These are phyloP conservation scores for Peniophora sp. DNA, from an alignment of 1,284 basidiomycete genomes.

Conservation along the genomic window DNA sequence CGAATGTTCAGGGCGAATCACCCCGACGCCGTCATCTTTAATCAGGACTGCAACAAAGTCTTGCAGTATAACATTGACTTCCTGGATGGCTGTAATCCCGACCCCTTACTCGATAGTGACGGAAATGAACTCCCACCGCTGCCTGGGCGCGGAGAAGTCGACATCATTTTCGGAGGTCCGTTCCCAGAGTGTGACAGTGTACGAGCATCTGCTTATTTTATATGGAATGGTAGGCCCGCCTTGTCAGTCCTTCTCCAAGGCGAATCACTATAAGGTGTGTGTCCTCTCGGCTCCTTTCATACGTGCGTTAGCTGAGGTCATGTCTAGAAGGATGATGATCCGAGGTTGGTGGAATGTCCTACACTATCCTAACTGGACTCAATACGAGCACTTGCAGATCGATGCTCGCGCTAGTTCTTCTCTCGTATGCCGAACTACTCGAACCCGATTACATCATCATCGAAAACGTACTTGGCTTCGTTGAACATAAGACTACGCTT, in stretches of 20 bases:
- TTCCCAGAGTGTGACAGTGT: slow-evolving; percentile 1
- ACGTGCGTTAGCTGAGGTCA: background rate
- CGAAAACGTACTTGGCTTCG: slow-evolving; percentile 61
- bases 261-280: slow-evolving; percentile 50
- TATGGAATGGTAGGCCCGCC: slow-evolving; percentile 43
- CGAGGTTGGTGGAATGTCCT: slow-evolving; percentile 31
- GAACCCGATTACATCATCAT: slow-evolving; percentile 55
- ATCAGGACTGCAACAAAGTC: slow-evolving; percentile 53
- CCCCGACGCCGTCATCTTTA: slow-evolving; percentile 47
- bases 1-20: slow-evolving; percentile 45
- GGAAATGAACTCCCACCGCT: slow-evolving; percentile 29
- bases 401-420: slow-evolving; percentile 3
- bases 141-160: slow-evolving; percentile 52
- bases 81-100: slow-evolving; percentile 30
- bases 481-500: slow-evolving; percentile 33
- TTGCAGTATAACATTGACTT: slow-evolving; percentile 46
- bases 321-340: slow-evolving; percentile 46
- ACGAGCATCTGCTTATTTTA: background rate
- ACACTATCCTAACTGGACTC: slow-evolving; percentile 2
- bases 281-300: background rate
- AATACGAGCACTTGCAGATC: slow-evolving; percentile 25
- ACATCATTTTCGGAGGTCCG: slow-evolving; percentile 65
- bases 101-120: slow-evolving; percentile 30
- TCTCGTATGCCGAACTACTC: slow-evolving; percentile 69
- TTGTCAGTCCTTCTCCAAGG: slow-evolving; percentile 59